Conservation (phyloP, 2,329 filamentous ascomycete species). For the Ophiostoma angusticollis region DNA sequence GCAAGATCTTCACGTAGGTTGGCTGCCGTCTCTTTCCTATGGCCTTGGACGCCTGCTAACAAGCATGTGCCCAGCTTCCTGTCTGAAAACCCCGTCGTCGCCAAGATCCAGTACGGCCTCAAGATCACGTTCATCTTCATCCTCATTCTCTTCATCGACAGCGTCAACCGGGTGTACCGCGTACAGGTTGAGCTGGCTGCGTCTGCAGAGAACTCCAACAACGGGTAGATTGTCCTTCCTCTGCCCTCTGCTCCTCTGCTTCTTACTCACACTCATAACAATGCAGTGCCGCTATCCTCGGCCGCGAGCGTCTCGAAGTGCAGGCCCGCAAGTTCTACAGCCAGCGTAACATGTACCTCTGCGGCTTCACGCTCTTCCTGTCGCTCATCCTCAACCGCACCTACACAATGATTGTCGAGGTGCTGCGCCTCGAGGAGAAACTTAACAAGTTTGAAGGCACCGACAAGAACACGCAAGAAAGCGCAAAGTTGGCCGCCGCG, state of each 20-base stretch:
- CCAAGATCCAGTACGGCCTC: slow-evolving; percentile 92
- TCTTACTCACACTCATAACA: slow-evolving; percentile 14
- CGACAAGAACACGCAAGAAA: slow-evolving; percentile 48
- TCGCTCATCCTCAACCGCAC: slow-evolving; percentile 98
- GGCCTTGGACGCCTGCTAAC: neutral
- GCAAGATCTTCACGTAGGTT: slow-evolving; percentile 65
- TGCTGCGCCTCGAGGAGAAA: slow-evolving; percentile 83
- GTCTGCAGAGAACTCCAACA: slow-evolving; percentile 47
- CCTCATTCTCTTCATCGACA: slow-evolving; percentile 93
- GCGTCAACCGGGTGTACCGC: slow-evolving; percentile 88
- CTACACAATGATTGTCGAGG: slow-evolving; percentile 92
- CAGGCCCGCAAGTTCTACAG: slow-evolving; percentile 99
- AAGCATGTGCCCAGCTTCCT: slow-evolving; percentile 54
- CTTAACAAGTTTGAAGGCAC: slow-evolving; percentile 67
- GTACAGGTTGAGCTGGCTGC: slow-evolving; percentile 79
- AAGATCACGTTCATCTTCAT: slow-evolving; percentile 99
- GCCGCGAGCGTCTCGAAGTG: slow-evolving; percentile 92
- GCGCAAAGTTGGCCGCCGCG: slow-evolving; percentile 52
- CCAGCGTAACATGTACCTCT: slow-evolving; percentile 99
- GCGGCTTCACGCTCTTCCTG: slow-evolving; percentile 97
- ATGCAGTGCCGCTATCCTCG: slow-evolving; percentile 54
- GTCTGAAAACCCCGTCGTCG: slow-evolving; percentile 70
- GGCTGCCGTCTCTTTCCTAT: neutral
- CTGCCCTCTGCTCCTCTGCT: neutral
- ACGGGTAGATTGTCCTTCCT: slow-evolving; percentile 29